Base-by-base conservation (phyloP, 257 asterid genomes). In the Salvia splendens region DNA sequence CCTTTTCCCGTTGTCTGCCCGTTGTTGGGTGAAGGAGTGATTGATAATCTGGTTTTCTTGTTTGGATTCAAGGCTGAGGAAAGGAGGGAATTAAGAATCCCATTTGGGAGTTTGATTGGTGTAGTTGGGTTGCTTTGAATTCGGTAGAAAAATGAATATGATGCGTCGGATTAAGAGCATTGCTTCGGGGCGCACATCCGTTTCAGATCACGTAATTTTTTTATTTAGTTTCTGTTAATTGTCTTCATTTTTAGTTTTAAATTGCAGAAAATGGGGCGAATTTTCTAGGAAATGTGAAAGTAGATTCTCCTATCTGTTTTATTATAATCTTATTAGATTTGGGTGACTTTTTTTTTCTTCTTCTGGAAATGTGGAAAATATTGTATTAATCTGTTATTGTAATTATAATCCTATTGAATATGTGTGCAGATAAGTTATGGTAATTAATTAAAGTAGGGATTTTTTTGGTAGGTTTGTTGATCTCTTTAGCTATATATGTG, bases 121-220 rank as follows among this genome's bases (percentile, higher is more conserved):
- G 49, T 64, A 6, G 71, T 9, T 68, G 12, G 30, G 17, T 72
- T 62, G 63, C 20, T 73, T 65, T 61, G 42, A 56, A 12, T 53
- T 48, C 30, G 45, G 20, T 28, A 12, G 71, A 11, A 74, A 77
- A 14, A 93, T 89, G 97, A 88, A 89, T 82, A 81, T 89, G 85
- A 89, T 93, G 98, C 97, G 96, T 49, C 82, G 96, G 78, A 86
- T 93, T 64, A 93, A 93, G 89, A 93, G 96, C 95, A 86, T 93
- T 86, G 90, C 98, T 78, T 90, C 96, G 3, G 97, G 96, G 40
- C 94, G 97, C 47, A 77, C 97, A 58, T 89, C 98, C 70, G 81
- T 92, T 64, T 88, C 98, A 77, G 96, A 89, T 88, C 95, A 95
- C 80, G 98, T 93, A 90, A 40, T 78, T 57, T 79, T 72, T 71